phyloP scores from a whole-genome alignment of 2,329 filamentous ascomycete species.

The Zopfia rhizophila region DNA sequence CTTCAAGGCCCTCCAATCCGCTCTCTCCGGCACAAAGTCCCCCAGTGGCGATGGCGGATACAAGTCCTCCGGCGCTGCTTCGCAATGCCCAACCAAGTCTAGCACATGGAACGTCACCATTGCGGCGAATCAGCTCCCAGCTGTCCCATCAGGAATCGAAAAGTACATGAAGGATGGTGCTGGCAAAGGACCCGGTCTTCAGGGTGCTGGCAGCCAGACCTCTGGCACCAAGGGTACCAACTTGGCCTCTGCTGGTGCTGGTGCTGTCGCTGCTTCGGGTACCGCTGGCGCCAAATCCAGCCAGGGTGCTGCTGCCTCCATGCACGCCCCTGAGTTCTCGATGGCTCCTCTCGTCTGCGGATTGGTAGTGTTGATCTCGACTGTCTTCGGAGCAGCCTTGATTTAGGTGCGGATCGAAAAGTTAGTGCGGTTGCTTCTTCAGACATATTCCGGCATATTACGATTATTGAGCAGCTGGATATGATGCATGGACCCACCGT shows the following conservation, averaged over 20 bases:
- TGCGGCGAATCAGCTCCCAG: slow-evolving; percentile 62
- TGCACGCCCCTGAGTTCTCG: slow-evolving; percentile 58
- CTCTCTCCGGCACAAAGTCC: slow-evolving; percentile 60
- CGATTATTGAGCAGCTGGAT: slow-evolving; percentile 18
- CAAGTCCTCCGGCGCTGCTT: slow-evolving; percentile 63
- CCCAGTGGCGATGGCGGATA: slow-evolving; percentile 69
- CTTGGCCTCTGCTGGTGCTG: slow-evolving; percentile 61
- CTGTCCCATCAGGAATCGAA: slow-evolving; percentile 65
- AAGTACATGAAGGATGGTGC: slow-evolving; percentile 69
- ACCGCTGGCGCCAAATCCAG: slow-evolving; percentile 40
- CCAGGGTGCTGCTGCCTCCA: slow-evolving; percentile 56
- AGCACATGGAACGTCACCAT: slow-evolving; percentile 66
- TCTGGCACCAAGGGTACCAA: slow-evolving; percentile 59
- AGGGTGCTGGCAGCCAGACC: slow-evolving; percentile 66
- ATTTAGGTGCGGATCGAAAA: slow-evolving; percentile 43
- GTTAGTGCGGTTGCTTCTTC: not conserved
- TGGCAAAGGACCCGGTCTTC: slow-evolving; percentile 66
- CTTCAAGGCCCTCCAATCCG: slow-evolving; percentile 67
- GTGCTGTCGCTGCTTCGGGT: slow-evolving; percentile 49
- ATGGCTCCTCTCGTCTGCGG: slow-evolving; percentile 63
- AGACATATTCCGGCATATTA: slow-evolving; percentile 14
- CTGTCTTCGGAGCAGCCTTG: slow-evolving; percentile 63
- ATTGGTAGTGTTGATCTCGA: slow-evolving; percentile 62
- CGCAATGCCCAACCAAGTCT: slow-evolving; percentile 64
- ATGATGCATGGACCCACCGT: slow-evolving; percentile 13